A percentile compares a stretch with the other conserved stretches of the same genome.
Conservation (phyloP, 2,329 filamentous ascomycete species). For the Chaetomium globosum region DNA sequence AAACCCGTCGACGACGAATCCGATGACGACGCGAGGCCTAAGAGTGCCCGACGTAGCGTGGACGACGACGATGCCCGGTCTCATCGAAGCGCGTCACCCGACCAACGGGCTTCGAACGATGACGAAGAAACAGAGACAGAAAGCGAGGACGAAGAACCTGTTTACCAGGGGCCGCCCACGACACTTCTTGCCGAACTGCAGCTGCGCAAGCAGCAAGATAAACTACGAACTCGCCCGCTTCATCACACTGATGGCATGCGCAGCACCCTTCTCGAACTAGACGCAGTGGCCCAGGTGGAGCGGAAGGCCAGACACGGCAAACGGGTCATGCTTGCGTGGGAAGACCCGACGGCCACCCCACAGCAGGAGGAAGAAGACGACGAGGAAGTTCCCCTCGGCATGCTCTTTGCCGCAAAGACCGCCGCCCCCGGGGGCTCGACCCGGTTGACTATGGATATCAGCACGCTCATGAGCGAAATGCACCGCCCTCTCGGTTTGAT, state of each 20-base stretch:
- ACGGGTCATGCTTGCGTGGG: slow-evolving; percentile 88
- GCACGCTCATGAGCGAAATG: slow-evolving; percentile 56
- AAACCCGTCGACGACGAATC: slow-evolving; percentile 22
- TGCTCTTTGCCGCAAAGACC: slow-evolving; percentile 70
- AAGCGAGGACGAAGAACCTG: slow-evolving; percentile 51
- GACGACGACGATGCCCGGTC: slow-evolving; percentile 40
- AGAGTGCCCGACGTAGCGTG: slow-evolving; percentile 28
- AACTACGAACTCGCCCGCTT: slow-evolving; percentile 72
- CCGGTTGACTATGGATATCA: slow-evolving; percentile 42
- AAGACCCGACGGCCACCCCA: slow-evolving; percentile 61
- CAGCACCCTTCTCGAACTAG: slow-evolving; percentile 84
- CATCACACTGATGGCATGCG: slow-evolving; percentile 77
- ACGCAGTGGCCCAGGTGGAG: slow-evolving; percentile 85
- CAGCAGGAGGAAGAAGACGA: slow-evolving; percentile 66
- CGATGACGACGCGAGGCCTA: slow-evolving; percentile 35
- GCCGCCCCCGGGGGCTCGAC: slow-evolving; percentile 53
- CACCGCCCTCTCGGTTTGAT: slow-evolving; percentile 72
- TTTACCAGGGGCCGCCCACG: slow-evolving; percentile 74
- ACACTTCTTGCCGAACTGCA: slow-evolving; percentile 92
- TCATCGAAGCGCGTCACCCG: slow-evolving; percentile 37
- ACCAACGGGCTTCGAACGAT: slow-evolving; percentile 37
- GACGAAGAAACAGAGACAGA: slow-evolving; percentile 45
- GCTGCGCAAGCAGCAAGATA: slow-evolving; percentile 85
- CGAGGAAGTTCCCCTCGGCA: slow-evolving; percentile 83
- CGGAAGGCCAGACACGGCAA: slow-evolving; percentile 72